Base-by-base conservation (phyloP, 2,329 filamentous ascomycete genomes). In the Sclerotinia glacialis region DNA sequence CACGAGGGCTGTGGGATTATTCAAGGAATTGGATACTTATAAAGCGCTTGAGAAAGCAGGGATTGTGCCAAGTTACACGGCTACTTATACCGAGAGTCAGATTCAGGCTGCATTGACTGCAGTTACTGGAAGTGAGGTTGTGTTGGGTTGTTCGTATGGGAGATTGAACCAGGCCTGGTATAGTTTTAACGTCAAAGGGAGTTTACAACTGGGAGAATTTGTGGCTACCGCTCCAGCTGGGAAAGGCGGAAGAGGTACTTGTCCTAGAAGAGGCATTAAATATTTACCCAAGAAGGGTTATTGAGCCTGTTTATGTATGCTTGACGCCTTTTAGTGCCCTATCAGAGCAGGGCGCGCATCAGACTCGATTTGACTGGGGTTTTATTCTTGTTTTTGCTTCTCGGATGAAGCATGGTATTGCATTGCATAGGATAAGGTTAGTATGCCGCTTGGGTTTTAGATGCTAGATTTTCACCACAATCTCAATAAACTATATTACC, bases 1-100 rank as follows among this genome's bases (percentile, higher is more conserved):
- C 77, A 80, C 86, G 72, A 83, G 82, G 65, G 81, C 87, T 2
- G 86, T 90, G 2, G 80, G 82, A 18, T 74, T 91, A 1, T 92
- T 89, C 81, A 85, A 89, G 76, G 52, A 58, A 23, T 47, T 72
- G 5, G 67, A 71, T 66, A 73, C 71, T 37, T 72, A 73, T 55
- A 63, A 63, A 31, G 88, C 64, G 64, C 76, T 72, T 78, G 80
- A 72, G 69, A 73, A 42, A 72, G 78, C 86, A 0, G 88, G 86
- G 18, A 87, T 88, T 68, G 73, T 80, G 4, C 85, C 85, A 11
- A 79, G 78, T 16, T 70, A 74, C 49, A 74, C 54, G 5, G 59
- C 60, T 34, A 80, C 75, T 2, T 83, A 83, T 70, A 76, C 79
- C 9, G 75, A 79, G 21, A 75, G 68, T 31, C 76, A 80, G 66